A percentile compares a stretch with the other conserved stretches of the same genome.
These are phyloP conservation scores for Ustilago loliicola DNA, from an alignment of 1,284 basidiomycete species.

Conservation along the genomic window DNA sequence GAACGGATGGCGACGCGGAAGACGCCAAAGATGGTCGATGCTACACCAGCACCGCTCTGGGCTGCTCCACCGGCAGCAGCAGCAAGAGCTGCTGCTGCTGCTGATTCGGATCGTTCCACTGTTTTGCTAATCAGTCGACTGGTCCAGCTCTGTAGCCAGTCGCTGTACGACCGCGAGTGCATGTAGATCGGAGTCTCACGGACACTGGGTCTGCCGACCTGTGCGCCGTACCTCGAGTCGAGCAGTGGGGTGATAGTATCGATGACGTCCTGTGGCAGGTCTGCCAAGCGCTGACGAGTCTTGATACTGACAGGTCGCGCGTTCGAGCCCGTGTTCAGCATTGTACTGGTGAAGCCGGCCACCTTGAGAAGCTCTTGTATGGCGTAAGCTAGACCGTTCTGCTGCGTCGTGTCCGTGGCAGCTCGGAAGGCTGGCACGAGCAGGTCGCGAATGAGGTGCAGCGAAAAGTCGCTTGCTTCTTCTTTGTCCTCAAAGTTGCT, in stretches of 20 bases:
- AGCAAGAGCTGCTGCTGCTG: constrained; percentile 15
- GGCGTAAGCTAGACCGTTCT: constrained; percentile 87
- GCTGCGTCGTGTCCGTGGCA: constrained; percentile 92
- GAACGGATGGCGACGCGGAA: constrained; percentile 85
- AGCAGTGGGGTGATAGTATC: constrained; percentile 88
- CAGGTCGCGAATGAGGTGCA: constrained; percentile 87
- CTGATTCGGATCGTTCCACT: constrained; percentile 47
- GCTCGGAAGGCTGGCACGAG: constrained; percentile 93
- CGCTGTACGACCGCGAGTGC: constrained; percentile 83
- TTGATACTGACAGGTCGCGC: constrained; percentile 75
- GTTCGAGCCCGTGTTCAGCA: constrained; percentile 73
- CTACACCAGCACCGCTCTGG: constrained; percentile 65
- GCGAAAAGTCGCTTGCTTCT: constrained; percentile 84
- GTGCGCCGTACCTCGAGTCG: constrained; percentile 64
- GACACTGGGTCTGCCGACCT: constrained; percentile 44
- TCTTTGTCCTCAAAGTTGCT: constrained; percentile 85
- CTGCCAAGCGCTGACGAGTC: constrained; percentile 78
- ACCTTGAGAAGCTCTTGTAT: constrained; percentile 93
- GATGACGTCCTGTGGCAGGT: constrained; percentile 83
- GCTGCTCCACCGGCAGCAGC: constrained; percentile 2
- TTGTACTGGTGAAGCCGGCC: constrained; percentile 84
- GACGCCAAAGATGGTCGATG: constrained; percentile 79
- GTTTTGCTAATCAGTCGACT: constrained; percentile 80
- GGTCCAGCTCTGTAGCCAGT: constrained; percentile 95
- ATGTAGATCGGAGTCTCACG: constrained; percentile 76